Base-by-base conservation (phyloP, 2,329 filamentous ascomycete genomes). In the Cercospora sp. region DNA sequence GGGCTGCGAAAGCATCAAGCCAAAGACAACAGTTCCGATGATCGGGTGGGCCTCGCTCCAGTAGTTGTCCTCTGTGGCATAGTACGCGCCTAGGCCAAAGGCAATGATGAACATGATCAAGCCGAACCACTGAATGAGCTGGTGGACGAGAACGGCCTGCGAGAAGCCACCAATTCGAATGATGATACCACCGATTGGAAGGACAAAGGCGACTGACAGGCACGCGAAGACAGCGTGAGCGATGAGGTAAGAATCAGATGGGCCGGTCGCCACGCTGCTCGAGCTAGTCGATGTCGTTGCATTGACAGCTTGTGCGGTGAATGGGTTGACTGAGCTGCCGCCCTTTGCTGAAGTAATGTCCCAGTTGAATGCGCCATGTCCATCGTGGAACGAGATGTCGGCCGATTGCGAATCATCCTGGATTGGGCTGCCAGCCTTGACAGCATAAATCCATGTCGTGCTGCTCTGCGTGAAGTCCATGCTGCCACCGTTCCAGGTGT, bases 1-100 rank as follows among this genome's bases (percentile, higher is more conserved):
- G 0, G 86, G 86, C 67, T 87, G 85, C 69, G 89, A 84, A 6
- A 88, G 78, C 4, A 91, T 75, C 5, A 80, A 70, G 0, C 78
- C 76, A 45, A 87, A 79, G 4, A 86, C 79, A 16, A 86, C 75
- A 6, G 85, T 82, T 20, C 86, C 86, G 61, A 88, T 84, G 69
- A 87, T 81, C 0, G 83, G 80, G 69, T 88, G 86, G 0, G 73
- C 76, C 1, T 82, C 84, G 20, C 87, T 75, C 45, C 83, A 82
- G 59, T 66, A 62, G 55, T 60, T 39, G 16, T 67, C 59, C 26
- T 64, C 12, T 16, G 45, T 61, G 6, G 71, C 66, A 53, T 66
- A 67, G 64, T 70, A 71, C 31, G 87, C 76, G 9, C 86, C 86
- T 0, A 87, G 73, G 2, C 83, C 85, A 61, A 87, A 69, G 0